Conservation (phyloP, 805 yeast genomes). For the Suhomyces emberorum region DNA sequence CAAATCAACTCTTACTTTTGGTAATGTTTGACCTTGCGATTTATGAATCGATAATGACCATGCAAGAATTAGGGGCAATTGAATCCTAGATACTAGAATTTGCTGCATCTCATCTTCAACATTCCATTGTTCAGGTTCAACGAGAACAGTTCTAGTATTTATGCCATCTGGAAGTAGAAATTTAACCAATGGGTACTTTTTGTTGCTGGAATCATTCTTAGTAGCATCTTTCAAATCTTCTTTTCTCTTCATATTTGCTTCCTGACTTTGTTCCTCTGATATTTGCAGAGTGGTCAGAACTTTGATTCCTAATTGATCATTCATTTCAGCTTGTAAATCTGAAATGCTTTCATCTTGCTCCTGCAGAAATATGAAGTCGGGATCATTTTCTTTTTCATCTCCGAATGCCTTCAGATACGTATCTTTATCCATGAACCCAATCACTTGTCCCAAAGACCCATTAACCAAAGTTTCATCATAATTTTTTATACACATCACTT, state of each 20-base stretch:
- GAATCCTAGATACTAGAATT: constrained; percentile 68
- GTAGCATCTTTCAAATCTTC: constrained; percentile 41
- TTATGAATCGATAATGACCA: constrained; percentile 97
- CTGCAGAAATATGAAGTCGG: constrained; percentile 16
- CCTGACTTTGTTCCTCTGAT: not conserved
- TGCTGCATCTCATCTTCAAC: constrained; percentile 71
- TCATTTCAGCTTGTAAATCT: not conserved
- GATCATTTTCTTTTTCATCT: constrained; percentile 6
- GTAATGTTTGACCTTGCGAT: constrained; percentile 89
- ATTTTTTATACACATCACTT: constrained; percentile 80
- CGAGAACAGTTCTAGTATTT: constrained; percentile 64
- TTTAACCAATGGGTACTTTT: constrained; percentile 69
- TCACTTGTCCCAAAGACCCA: constrained; percentile 71
- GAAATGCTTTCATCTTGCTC: not conserved
- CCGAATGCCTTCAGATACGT: constrained; percentile 29
- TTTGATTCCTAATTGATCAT: not conserved
- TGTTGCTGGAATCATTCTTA: constrained; percentile 42
- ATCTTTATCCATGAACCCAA: constrained; percentile 48
- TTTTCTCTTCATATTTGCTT: constrained; percentile 44
- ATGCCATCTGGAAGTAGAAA: constrained; percentile 70
- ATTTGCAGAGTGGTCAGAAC: not conserved
- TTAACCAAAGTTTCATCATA: constrained; percentile 70
- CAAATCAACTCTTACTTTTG: constrained; percentile 74
- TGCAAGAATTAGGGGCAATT: constrained; percentile 85
- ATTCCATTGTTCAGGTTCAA: constrained; percentile 79